Base-by-base conservation (phyloP, 2,329 filamentous ascomycete species). In the Diplocarpon mali region DNA sequence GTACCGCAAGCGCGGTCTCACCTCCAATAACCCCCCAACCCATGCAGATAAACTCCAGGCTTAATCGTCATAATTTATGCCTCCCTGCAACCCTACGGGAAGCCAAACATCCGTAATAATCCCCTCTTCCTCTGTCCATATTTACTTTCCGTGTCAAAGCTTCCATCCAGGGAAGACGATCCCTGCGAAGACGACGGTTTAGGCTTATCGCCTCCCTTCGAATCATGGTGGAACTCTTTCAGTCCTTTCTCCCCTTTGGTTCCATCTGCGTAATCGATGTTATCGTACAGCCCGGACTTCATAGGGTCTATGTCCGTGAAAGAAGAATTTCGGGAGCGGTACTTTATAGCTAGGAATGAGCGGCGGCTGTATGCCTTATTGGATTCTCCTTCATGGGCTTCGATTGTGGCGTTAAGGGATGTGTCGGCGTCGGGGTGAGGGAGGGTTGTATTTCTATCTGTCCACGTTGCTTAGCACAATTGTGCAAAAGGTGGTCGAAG, bases 371-470 rank as follows among this genome's bases (percentile, higher is more conserved):
- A 47, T 13, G 50, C 51, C 31, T 50, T 49, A 5, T 62, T 60
- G 1, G 69, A 61, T 42, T 69, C 65, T 36, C 76, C 62, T 50
- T 79, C 74, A 42, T 72, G 69, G 43, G 72, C 68, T 32, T 69
- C 69, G 47, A 82, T 75, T 54, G 65, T 70, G 36, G 76, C 77
- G 49, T 75, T 68, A 39, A 70, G 69, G 12, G 69, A 72, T 6
- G 74, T 67, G 53, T 78, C 69, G 46, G 78, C 78, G 14, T 78
- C 75, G 16, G 78, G 78, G 48, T 81, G 76, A 15, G 73, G 74
- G 13, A 76, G 65, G 2, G 76, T 78, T 12, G 78, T 82, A 54
- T 78, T 81, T 49, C 70, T 67, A 37, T 67, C 65, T 57, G 54
- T 38, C 8, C 2, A 14, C 14, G 6, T 14, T 24, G 20, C 20